phyloP scores from a whole-genome alignment of 2,329 filamentous ascomycete genomes.

The Tolypocladium album region DNA sequence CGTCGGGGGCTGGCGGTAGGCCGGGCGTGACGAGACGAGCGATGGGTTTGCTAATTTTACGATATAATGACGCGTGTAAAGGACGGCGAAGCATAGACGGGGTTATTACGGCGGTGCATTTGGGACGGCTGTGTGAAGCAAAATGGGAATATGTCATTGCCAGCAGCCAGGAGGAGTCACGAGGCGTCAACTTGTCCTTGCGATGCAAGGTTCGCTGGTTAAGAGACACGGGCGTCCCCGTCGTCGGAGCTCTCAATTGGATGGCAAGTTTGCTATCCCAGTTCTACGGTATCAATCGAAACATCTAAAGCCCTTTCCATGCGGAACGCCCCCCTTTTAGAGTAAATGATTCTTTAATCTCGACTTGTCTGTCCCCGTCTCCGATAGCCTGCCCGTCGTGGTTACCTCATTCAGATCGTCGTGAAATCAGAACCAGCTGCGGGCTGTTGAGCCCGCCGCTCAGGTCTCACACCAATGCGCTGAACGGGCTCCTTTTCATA shows the following conservation, averaged over 20 bases:
- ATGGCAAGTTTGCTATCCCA: background rate
- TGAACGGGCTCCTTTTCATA: conserved; percentile 76
- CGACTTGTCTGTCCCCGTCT: background rate
- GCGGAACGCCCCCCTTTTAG: background rate
- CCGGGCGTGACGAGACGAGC: background rate
- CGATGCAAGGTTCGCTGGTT: background rate
- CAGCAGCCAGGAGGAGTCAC: background rate
- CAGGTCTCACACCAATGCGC: conserved; percentile 19
- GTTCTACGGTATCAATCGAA: background rate
- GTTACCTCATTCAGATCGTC: background rate
- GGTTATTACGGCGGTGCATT: background rate
- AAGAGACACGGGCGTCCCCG: background rate
- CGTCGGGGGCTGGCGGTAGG: conserved; percentile 75
- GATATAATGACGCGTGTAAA: background rate
- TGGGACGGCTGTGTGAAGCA: background rate
- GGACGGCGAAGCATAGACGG: background rate
- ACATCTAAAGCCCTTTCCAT: background rate
- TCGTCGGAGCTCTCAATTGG: background rate
- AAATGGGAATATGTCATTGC: background rate
- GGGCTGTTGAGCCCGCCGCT: background rate
- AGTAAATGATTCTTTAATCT: no score
- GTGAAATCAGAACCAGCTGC: background rate
- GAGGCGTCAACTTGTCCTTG: background rate
- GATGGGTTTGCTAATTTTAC: background rate
- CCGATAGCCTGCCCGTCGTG: background rate